phyloP scores from a whole-genome alignment of 495 filamentous ascomycete genomes.

The Schizothecium vesticola region DNA sequence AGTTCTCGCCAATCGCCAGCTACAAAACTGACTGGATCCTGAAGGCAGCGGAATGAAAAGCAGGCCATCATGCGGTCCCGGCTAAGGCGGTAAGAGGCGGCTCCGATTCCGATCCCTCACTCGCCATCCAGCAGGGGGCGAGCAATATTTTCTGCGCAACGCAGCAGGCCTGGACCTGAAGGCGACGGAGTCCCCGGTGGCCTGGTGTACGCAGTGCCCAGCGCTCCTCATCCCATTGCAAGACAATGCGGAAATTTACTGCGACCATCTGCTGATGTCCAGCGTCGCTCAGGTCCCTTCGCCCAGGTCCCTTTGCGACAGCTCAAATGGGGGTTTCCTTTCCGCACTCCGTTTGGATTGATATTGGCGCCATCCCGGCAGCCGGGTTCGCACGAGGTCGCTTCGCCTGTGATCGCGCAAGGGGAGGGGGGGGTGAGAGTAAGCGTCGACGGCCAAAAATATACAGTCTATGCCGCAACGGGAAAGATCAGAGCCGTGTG shows the following conservation, averaged over 20 bases:
- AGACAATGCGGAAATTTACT: background rate
- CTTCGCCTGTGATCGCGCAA: background rate
- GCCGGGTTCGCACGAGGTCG: background rate
- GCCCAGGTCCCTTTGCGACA: background rate
- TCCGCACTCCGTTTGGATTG: background rate
- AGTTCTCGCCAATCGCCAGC: background rate
- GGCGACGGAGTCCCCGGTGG: background rate
- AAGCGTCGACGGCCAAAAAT: background rate
- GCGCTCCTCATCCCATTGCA: background rate
- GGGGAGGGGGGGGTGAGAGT: background rate
- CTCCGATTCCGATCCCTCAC: background rate
- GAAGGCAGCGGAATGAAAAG: background rate
- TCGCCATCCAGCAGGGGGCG: background rate
- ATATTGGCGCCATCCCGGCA: background rate
- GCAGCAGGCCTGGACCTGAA: constrained; percentile 2
- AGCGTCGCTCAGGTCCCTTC: background rate
- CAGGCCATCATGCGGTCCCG: background rate
- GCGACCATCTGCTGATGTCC: background rate
- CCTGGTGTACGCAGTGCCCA: background rate
- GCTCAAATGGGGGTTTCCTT: background rate
- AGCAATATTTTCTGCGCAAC: constrained; percentile 1
- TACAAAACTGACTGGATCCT: background rate
- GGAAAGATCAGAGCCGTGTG: constrained; percentile 1
- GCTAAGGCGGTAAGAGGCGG: constrained; percentile 5
- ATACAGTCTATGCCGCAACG: background rate